A percentile compares a stretch with the other conserved stretches of the same genome.
These are phyloP conservation scores for Talaromyces nanjingensis DNA, from an alignment of 495 filamentous ascomycete species.

Conservation along the genomic window DNA sequence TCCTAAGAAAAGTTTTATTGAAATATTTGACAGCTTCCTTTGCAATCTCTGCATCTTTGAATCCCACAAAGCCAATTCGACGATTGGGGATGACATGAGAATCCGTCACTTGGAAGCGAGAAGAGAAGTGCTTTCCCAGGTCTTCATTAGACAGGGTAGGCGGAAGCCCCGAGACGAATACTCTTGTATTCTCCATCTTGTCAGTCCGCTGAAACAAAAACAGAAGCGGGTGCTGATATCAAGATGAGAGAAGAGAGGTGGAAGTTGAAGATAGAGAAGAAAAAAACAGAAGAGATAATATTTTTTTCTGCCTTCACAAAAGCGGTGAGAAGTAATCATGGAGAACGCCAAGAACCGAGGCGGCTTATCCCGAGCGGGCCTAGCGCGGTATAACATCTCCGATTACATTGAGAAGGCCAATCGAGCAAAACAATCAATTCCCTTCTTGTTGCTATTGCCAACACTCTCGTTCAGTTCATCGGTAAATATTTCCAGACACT, in stretches of 20 bases:
- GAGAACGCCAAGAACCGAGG: neutral
- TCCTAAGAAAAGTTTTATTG: constrained; percentile 88
- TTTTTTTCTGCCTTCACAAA: constrained; percentile 15
- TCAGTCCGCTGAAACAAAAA: constrained; percentile 9
- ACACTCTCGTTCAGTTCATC: neutral
- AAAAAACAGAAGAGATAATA: constrained; percentile 26
- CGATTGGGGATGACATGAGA: constrained; percentile 80
- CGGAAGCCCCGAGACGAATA: constrained; percentile 85
- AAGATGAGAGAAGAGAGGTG: constrained; percentile 10
- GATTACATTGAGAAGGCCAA: neutral
- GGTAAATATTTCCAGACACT: neutral
- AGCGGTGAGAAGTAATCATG: constrained; percentile 24
- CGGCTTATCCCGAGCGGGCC: neutral
- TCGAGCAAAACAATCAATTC: neutral
- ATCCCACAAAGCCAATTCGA: constrained; percentile 93
- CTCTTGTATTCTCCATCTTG: constrained; percentile 53
- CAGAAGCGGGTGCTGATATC: constrained; percentile 6
- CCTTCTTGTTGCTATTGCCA: neutral
- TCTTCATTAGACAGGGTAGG: constrained; percentile 69
- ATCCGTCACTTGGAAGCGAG: constrained; percentile 73
- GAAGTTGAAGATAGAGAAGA: constrained; percentile 13
- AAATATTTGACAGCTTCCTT: constrained; percentile 82
- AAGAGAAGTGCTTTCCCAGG: constrained; percentile 80
- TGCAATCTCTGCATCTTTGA: constrained; percentile 75
- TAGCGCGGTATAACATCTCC: neutral